phyloP scores from a whole-genome alignment of 2,329 filamentous ascomycete genomes.

The Bretziella fagacearum region DNA sequence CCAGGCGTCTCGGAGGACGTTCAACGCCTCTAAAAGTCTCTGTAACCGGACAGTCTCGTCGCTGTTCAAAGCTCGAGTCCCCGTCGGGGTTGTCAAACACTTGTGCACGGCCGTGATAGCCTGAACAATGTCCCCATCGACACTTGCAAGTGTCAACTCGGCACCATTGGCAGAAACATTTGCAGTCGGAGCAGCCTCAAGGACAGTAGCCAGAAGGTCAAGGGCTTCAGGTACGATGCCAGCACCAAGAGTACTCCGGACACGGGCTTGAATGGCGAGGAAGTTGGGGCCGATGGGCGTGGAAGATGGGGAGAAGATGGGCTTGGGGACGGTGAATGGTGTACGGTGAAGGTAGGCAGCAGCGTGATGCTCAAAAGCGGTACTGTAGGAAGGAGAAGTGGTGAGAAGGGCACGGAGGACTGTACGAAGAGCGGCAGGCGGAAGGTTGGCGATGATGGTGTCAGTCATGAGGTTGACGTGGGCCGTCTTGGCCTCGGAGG shows the following conservation, averaged over 20 bases:
- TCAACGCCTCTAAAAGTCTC: constrained; percentile 2
- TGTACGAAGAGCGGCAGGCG: constrained; percentile 24
- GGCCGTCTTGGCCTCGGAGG: constrained; percentile 18
- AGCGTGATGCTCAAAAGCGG: constrained; percentile 21
- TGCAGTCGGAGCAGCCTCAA: constrained; percentile 4
- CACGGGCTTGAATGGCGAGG: constrained; percentile 14
- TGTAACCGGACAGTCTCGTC: constrained; percentile 12
- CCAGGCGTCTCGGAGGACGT: neutral
- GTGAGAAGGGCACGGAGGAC: constrained; percentile 20
- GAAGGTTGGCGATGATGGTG: constrained; percentile 27
- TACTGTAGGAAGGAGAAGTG: constrained; percentile 20
- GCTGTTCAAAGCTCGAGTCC: constrained; percentile 15
- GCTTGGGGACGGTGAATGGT: constrained; percentile 6
- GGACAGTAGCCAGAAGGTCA: constrained; percentile 14
- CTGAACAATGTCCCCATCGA: constrained; percentile 23
- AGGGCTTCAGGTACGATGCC: constrained; percentile 17
- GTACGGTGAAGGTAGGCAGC: constrained; percentile 18
- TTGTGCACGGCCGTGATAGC: constrained; percentile 24
- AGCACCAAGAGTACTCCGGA: constrained; percentile 19
- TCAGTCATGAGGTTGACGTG: constrained; percentile 33
- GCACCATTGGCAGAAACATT: neutral
- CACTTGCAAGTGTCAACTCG: constrained; percentile 14
- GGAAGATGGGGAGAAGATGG: constrained; percentile 1
- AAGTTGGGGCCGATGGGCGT: constrained; percentile 11
- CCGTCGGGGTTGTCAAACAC: constrained; percentile 17